phyloP scores from a whole-genome alignment of 495 filamentous ascomycete species.

The Parmelia sp. region DNA sequence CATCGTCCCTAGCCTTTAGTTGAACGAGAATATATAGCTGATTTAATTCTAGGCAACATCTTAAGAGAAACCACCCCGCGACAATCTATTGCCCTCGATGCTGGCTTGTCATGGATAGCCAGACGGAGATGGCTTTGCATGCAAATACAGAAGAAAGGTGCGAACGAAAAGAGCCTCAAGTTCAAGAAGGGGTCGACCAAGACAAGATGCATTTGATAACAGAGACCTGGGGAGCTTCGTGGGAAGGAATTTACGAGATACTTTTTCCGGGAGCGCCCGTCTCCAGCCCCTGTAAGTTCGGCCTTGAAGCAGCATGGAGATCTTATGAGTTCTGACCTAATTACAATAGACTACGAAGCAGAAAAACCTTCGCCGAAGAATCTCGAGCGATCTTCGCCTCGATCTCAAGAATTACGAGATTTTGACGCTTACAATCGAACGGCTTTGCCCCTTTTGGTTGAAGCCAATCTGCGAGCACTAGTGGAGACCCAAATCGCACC shows the following conservation, averaged over 20 bases:
- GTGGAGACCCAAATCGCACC: not conserved
- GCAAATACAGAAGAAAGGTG: constrained; percentile 6
- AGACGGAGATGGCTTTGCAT: constrained; percentile 4
- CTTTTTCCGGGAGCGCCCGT: constrained; percentile 11
- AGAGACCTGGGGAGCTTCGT: not conserved
- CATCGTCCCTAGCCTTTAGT: not conserved
- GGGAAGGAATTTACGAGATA: constrained; percentile 11
- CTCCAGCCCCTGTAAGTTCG: constrained; percentile 6
- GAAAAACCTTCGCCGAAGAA: not conserved
- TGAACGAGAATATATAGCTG: not conserved
- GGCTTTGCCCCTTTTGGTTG: not conserved
- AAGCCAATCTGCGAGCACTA: not conserved
- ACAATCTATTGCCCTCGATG: constrained; percentile 8
- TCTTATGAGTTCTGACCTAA: not conserved
- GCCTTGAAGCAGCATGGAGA: not conserved
- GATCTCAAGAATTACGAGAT: not conserved
- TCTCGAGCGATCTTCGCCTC: not conserved
- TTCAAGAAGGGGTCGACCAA: constrained; percentile 1
- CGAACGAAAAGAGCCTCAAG: not conserved
- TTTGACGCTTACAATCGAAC: not conserved
- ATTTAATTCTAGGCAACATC: constrained; percentile 3
- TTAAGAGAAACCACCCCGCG: constrained; percentile 8
- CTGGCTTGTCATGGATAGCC: constrained; percentile 1
- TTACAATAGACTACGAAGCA: not conserved
- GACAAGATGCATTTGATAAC: constrained; percentile 10